phyloP scores from a whole-genome alignment of 805 yeast species.

The Isabelozyma pseudorhagii region DNA sequence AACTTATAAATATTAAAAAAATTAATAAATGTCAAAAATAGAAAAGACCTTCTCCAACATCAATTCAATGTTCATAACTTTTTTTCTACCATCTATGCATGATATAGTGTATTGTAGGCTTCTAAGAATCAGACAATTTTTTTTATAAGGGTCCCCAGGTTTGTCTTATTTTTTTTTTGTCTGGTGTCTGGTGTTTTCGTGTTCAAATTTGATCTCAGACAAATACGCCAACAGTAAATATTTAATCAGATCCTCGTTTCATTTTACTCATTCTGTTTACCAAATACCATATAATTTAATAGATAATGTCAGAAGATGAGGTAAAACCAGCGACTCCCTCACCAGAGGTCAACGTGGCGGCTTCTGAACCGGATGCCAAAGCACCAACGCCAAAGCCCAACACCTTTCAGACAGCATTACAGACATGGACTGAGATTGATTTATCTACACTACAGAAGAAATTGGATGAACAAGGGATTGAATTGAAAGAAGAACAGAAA shows the following conservation, averaged over 20 bases:
- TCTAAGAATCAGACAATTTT: too few species aligned
- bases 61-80: too few species aligned
- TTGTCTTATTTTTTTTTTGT: too few species aligned
- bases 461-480: slow-evolving; percentile 72
- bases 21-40: background rate
- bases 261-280: background rate
- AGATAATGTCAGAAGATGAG: background rate
- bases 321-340: background rate
- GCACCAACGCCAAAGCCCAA: slow-evolving; percentile 6
- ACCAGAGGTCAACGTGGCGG: background rate
- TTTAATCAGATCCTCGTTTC: too few species aligned
- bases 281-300: background rate
- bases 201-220: too few species aligned
- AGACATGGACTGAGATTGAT: slow-evolving; percentile 73
- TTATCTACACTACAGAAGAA: slow-evolving; percentile 66
- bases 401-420: slow-evolving; percentile 55
- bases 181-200: too few species aligned
- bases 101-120: too few species aligned
- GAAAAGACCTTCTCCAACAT: background rate
- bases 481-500: slow-evolving; percentile 68
- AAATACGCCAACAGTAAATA: too few species aligned
- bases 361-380: background rate
- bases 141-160: too few species aligned
- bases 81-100: too few species aligned
- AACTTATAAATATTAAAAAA: background rate